Conservation (phyloP, 352 stramenopile genomes). For the Aphanomyces stellatus region DNA sequence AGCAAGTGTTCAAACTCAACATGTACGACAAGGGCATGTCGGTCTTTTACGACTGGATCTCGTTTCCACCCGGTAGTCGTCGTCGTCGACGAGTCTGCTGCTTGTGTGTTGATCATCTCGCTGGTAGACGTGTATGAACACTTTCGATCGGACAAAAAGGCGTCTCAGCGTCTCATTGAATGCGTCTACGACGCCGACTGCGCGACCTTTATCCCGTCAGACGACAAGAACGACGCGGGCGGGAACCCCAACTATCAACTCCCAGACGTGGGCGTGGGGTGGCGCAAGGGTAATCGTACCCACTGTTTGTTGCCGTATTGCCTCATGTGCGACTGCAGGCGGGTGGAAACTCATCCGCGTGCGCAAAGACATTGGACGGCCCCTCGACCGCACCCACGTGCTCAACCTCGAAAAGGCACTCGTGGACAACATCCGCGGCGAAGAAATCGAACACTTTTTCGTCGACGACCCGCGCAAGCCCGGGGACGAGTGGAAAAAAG, state of each 20-base stretch:
- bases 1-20: conserved; percentile 77
- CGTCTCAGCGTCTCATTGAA: conserved; percentile 71
- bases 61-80: conserved; percentile 50
- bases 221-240: conserved; percentile 65
- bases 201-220: conserved; percentile 74
- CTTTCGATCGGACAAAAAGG: conserved; percentile 75
- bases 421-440: conserved; percentile 61
- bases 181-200: conserved; percentile 76
- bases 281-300: conserved; percentile 73
- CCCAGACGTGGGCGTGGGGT: conserved; percentile 55
- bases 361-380: conserved; percentile 53
- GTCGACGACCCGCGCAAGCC: not conserved
- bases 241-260: conserved; percentile 56
- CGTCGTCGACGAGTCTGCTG: not conserved
- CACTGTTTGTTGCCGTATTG: too few relatives aligned
- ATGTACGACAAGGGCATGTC: conserved; percentile 78
- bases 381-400: conserved; percentile 50
- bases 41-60: conserved; percentile 84
- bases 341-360: conserved; percentile 68
- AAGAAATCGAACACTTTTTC: conserved; percentile 80
- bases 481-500: not conserved
- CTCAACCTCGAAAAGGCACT: conserved; percentile 60
- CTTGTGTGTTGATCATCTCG: not conserved
- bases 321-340: conserved; percentile 31
- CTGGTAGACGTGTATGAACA: conserved; percentile 60